Base-by-base conservation (phyloP, 192 early-diverging fungal species). In the Pecoramyces ruminantium region DNA sequence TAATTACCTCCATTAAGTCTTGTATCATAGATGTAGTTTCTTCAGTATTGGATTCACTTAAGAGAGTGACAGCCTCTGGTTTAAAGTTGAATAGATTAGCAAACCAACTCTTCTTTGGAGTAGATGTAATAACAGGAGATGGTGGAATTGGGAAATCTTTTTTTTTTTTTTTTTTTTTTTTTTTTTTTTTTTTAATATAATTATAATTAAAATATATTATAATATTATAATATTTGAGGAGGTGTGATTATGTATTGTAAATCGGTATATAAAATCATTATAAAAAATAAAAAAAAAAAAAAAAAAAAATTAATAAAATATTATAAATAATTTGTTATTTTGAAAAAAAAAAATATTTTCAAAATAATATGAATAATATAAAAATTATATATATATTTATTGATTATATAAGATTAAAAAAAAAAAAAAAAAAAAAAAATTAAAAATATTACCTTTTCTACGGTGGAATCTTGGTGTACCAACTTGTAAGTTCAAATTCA, bases 41-140 rank as follows among this genome's bases (percentile, higher is more conserved):
- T 51, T 51, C 42, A 51, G 13, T 13, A 21, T 51, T 51, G 2
- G 42, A 51, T 51, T 51, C 17, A 21, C 42, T 51, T 21, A 51
- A 51, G 18, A 51, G 42, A 51, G 42, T 51, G 3, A 51, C 42
- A 17, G 42, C 42, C 30, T 88, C 88, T 38, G 88, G 88, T 77
- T 83, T 83, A 81, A 86, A 86, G 78, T 81, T 84, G 84, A 88
- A 88, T 25, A 88, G 80, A 29, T 79, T 81, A 29, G 85, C 81
- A 51, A 88, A 88, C 88, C 86, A 88, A 77, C 58, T 79, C 27
- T 82, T 80, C 81, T 88, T 88, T 27, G 88, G 86, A 2, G 83
- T 84, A 12, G 77, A 78, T 18, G 85, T 85, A 79, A 87, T 85
- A 4, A 83, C 38, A 11, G 86, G 86, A 4, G 85, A 85, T 30